These are phyloP conservation scores for Chenopodium berlandieri DNA, from an alignment of 148 eudicot species.

Conservation along the genomic window DNA sequence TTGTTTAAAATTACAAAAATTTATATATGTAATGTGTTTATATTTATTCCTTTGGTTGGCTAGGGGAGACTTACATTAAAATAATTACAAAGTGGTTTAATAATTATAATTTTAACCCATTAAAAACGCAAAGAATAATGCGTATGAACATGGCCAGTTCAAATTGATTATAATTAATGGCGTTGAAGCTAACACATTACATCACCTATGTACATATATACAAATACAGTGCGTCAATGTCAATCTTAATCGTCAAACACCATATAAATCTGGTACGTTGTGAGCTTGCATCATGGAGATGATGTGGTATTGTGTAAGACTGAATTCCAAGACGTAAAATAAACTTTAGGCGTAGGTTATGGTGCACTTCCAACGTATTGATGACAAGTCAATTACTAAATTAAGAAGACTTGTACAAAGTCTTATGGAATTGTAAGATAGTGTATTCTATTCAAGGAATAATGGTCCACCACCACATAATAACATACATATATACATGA, in stretches of 20 bases:
- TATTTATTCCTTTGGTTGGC: background rate
- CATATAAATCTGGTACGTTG: background rate
- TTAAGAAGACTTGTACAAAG: background rate
- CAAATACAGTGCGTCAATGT: background rate
- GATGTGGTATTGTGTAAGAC: background rate
- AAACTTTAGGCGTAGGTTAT: background rate
- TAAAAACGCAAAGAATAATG: slow-evolving; percentile 1
- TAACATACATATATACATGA: too few species aligned
- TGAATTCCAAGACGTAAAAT: background rate
- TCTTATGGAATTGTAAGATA: background rate
- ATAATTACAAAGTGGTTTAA: background rate
- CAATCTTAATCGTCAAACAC: background rate
- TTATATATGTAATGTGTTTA: background rate
- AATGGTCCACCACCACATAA: too few species aligned
- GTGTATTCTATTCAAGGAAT: too few species aligned
- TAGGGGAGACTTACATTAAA: background rate
- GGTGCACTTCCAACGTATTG: background rate
- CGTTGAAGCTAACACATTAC: background rate
- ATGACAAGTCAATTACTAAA: background rate
- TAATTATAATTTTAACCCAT: background rate
- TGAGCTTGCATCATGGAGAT: background rate
- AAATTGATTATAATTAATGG: background rate
- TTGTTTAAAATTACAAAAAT: background rate
- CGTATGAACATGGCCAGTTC: background rate
- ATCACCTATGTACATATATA: too few species aligned